A percentile compares a stretch with the other conserved stretches of the same genome.
phyloP scores from a whole-genome alignment of 495 filamentous ascomycete species.

The Daldinia bambusicola region DNA sequence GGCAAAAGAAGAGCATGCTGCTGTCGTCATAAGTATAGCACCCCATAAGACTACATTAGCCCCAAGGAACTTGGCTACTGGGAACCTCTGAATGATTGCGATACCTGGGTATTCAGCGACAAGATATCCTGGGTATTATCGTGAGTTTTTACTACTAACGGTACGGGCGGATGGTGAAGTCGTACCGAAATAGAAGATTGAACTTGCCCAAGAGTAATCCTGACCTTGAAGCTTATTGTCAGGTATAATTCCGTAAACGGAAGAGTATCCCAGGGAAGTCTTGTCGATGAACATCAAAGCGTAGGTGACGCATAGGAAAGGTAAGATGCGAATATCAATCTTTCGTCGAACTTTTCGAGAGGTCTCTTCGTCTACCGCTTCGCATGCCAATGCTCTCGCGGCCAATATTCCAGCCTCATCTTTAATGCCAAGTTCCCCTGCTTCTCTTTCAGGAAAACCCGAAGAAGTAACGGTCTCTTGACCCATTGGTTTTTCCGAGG shows the following conservation, averaged over 20 bases:
- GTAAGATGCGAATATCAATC: conserved; percentile 45
- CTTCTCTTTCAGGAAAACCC: conserved; percentile 10
- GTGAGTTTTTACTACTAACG: conserved; percentile 6
- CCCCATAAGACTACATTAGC: conserved; percentile 36
- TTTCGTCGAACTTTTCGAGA: conserved; percentile 41
- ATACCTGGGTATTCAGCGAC: conserved; percentile 62
- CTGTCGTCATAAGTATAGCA: conserved; percentile 31
- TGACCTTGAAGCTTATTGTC: conserved; percentile 46
- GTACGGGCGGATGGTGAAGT: background rate
- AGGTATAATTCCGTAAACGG: conserved; percentile 37
- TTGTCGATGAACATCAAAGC: conserved; percentile 39
- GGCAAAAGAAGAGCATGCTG: conserved; percentile 43
- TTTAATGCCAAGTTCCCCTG: conserved; percentile 30
- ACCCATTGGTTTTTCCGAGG: conserved; percentile 11
- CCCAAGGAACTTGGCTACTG: conserved; percentile 59
- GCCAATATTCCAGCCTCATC: conserved; percentile 44
- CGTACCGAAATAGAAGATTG: conserved; percentile 46
- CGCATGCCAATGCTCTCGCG: conserved; percentile 38
- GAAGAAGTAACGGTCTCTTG: background rate
- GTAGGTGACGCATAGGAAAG: conserved; percentile 37
- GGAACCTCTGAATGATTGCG: conserved; percentile 58
- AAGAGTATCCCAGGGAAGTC: conserved; percentile 36
- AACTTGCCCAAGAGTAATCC: conserved; percentile 63
- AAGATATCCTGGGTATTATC: conserved; percentile 40
- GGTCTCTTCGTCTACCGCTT: conserved; percentile 25